phyloP scores from a whole-genome alignment of 1,139 yeast genomes.

The Barnettozyma hawaiiensis region DNA sequence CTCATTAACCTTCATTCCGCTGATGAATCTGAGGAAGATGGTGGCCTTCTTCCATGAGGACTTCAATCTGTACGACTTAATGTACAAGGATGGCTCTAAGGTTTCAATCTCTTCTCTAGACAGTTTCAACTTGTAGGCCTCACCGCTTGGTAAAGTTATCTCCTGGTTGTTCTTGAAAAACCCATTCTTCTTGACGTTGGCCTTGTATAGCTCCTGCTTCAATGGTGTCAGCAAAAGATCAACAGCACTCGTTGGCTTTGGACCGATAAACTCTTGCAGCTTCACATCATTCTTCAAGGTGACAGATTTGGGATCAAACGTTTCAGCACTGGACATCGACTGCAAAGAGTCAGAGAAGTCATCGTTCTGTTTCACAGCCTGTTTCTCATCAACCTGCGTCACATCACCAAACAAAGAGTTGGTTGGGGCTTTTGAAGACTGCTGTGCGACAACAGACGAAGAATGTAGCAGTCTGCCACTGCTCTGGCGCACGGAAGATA shows the following conservation, averaged over 20 bases:
- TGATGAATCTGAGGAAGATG: slow-evolving; percentile 66
- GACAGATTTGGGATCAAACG: slow-evolving; percentile 16
- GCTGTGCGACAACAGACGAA: neutral
- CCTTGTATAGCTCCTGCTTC: slow-evolving; percentile 57
- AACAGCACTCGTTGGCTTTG: slow-evolving; percentile 38
- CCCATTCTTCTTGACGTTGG: slow-evolving; percentile 62
- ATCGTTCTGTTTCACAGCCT: slow-evolving; percentile 14
- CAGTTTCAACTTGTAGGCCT: slow-evolving; percentile 51
- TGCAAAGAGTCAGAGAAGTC: slow-evolving; percentile 24
- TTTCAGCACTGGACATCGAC: slow-evolving; percentile 17
- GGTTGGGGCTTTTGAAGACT: slow-evolving; percentile 2
- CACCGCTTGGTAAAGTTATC: slow-evolving; percentile 43
- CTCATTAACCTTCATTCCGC: slow-evolving; percentile 58
- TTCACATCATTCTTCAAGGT: slow-evolving; percentile 35
- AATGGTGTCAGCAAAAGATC: slow-evolving; percentile 61
- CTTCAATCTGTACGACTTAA: slow-evolving; percentile 74
- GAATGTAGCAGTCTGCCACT: slow-evolving; percentile 5
- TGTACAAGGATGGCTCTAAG: slow-evolving; percentile 78
- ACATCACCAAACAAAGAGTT: slow-evolving; percentile 24
- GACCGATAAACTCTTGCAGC: slow-evolving; percentile 38
- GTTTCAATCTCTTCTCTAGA: slow-evolving; percentile 63
- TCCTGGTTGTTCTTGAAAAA: slow-evolving; percentile 62
- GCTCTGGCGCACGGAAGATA: neutral
- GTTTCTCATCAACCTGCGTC: slow-evolving; percentile 18
- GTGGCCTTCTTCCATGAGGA: slow-evolving; percentile 87